Evolutionary conservation across 768 basidiomycete species (phyloP), one percentile per base, ranked within the genome.

Genomic region (Lactifluus subvellereus): DNA sequence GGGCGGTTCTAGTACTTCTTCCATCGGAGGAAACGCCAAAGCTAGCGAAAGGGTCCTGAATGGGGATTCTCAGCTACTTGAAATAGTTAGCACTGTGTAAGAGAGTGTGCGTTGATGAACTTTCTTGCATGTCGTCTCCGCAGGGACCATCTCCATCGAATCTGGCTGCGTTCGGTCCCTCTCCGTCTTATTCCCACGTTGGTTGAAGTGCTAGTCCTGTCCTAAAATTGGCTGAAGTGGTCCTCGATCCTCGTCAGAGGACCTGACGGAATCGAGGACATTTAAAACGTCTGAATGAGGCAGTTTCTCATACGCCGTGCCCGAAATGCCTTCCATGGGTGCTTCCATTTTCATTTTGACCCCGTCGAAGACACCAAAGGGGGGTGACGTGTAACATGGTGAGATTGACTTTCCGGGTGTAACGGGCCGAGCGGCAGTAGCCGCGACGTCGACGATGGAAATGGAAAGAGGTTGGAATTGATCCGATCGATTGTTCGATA

Each of bases 331-430:
- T 49, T 47, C 50, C 27, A 47, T 48, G 18, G 22, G 20, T 43
- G 38, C 62, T 59, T 64, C 57, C 53, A 54, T 59, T 64, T 40
- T 64, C 57, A 59, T 54, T 63, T 48, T 50, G 30, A 58, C 56
- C 47, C 42, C 8, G 50, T 53, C 50, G 37, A 54, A 58, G 49
- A 20, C 16, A 20, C 55, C 55, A 33, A 20, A 35, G 13, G 30
- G n/a, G 50, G 50, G 32, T 51, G 50, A 33, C 40, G 40, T 42
- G 35, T 37, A 37, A 9, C 35, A 37, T 37, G 35, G 10, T 11
- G 10, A 10, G 6, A 37, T 11, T 37, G 35, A 7, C 10, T 37
- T 40, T 9, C 18, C 11, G 35, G 35, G 35, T 18, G 20, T 10
- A n/a, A 13, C 62, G 52, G 62, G 38, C 57, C 62, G 51, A 51